These are phyloP conservation scores for Xylaria intraflava DNA, from an alignment of 495 filamentous ascomycete species.

Conservation along the genomic window DNA sequence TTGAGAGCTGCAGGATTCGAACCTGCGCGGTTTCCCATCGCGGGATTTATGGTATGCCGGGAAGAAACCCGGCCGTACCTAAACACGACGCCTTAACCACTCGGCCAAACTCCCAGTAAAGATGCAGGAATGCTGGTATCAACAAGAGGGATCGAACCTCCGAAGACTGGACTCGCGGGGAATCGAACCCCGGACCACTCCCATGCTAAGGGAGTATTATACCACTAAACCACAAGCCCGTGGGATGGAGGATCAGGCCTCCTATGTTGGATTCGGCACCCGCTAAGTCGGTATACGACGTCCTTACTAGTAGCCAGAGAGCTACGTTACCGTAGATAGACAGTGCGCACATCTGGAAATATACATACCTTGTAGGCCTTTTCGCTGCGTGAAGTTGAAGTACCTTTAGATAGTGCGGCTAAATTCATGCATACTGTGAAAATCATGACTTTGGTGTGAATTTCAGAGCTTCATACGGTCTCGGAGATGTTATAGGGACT, in stretches of 20 bases:
- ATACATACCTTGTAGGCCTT: no score
- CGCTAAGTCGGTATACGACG: not conserved
- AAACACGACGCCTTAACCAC: constrained; percentile 15
- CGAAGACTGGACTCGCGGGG: constrained; percentile 34
- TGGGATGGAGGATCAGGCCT: not conserved
- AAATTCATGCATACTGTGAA: no score
- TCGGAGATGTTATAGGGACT: no score
- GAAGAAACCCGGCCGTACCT: not conserved
- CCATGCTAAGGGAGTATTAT: constrained; percentile 37
- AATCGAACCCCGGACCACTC: constrained; percentile 50
- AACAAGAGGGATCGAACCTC: constrained; percentile 12
- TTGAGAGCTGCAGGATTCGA: constrained; percentile 15
- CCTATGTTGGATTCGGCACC: not conserved
- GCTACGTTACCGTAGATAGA: no score
- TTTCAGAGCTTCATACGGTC: no score
- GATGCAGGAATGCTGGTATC: constrained; percentile 2
- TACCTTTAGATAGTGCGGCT: no score
- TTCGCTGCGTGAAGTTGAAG: no score
- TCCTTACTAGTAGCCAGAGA: no score
- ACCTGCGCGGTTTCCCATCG: constrained; percentile 16
- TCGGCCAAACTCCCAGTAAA: constrained; percentile 12
- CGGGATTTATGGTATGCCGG: constrained; percentile 9
- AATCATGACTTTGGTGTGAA: no score
- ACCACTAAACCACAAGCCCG: constrained; percentile 17
- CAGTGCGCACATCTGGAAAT: no score